phyloP scores from a whole-genome alignment of 441 rosid species.

The Gossypium laxum region DNA sequence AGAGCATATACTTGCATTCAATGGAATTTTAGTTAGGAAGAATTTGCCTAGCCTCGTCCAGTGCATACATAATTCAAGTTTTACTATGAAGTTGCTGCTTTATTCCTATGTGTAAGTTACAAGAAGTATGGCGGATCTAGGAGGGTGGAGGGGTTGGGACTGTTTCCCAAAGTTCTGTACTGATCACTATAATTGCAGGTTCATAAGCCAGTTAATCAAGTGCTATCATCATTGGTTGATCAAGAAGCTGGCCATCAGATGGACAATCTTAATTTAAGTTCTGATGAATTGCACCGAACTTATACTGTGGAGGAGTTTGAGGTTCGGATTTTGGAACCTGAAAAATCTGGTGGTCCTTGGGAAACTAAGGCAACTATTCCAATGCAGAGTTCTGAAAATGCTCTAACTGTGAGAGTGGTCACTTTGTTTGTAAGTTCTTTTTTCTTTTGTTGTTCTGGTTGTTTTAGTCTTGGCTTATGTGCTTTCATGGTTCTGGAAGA shows the following conservation, averaged over 20 bases:
- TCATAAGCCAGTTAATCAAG: constrained; percentile 78
- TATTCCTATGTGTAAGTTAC: neutral
- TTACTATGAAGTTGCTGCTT: neutral
- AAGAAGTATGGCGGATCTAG: neutral
- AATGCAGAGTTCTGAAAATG: constrained; percentile 94
- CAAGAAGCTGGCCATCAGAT: constrained; percentile 90
- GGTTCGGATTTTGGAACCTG: constrained; percentile 85
- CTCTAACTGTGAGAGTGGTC: constrained; percentile 86
- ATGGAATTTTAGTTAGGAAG: neutral
- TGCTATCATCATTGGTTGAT: constrained; percentile 82
- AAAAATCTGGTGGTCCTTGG: constrained; percentile 85
- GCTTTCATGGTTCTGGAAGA: constrained; percentile 8
- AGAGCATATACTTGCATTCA: neutral
- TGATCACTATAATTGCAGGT: constrained; percentile 41
- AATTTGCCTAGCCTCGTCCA: neutral
- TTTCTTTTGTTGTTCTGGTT: constrained; percentile 11
- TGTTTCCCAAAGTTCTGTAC: constrained; percentile 18
- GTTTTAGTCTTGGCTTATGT: constrained; percentile 12
- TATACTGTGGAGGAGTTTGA: constrained; percentile 83
- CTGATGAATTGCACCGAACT: constrained; percentile 70
- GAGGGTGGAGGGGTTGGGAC: neutral
- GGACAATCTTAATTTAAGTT: constrained; percentile 66
- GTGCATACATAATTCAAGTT: neutral
- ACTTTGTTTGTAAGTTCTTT: constrained; percentile 66
- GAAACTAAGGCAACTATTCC: constrained; percentile 86